Evolutionary conservation across 257 asterid species (phyloP).

Genomic region (Gentiana dahurica): DNA sequence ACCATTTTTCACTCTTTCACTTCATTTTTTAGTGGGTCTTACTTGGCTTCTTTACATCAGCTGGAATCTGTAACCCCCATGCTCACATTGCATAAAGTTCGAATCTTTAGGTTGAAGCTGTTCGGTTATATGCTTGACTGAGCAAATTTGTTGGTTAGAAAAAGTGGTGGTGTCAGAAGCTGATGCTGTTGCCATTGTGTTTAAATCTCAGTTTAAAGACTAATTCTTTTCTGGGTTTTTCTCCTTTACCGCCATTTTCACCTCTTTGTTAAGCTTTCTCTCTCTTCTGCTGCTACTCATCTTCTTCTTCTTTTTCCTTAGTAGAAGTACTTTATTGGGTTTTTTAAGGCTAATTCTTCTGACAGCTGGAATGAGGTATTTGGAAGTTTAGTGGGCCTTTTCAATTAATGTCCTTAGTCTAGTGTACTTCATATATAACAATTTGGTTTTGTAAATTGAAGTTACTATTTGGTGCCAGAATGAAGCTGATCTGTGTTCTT

Average conservation of each 20-base stretch:
- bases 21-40: neutral
- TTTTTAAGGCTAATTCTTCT: neutral
- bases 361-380: neutral
- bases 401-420: neutral
- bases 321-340: neutral
- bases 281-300: neutral
- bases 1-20: slow-evolving; percentile 3
- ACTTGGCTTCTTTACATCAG: too few species aligned
- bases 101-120: slow-evolving; percentile 9
- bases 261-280: neutral
- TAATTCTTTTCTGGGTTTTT: slow-evolving; percentile 8
- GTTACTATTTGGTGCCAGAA: slow-evolving; percentile 20
- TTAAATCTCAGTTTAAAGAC: slow-evolving; percentile 28
- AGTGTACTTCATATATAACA: too few species aligned
- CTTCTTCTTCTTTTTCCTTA: neutral
- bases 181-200: slow-evolving; percentile 18
- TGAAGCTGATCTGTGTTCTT: slow-evolving; percentile 51
- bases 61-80: too few species aligned
- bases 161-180: slow-evolving; percentile 13
- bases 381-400: neutral
- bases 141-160: slow-evolving; percentile 6
- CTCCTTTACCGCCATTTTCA: slow-evolving; percentile 3
- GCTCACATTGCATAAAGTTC: too few species aligned
- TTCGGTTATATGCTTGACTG: slow-evolving; percentile 3
- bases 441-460: neutral